These are phyloP conservation scores for Solanum arcanum DNA, from an alignment of 257 asterid species.

Conservation along the genomic window DNA sequence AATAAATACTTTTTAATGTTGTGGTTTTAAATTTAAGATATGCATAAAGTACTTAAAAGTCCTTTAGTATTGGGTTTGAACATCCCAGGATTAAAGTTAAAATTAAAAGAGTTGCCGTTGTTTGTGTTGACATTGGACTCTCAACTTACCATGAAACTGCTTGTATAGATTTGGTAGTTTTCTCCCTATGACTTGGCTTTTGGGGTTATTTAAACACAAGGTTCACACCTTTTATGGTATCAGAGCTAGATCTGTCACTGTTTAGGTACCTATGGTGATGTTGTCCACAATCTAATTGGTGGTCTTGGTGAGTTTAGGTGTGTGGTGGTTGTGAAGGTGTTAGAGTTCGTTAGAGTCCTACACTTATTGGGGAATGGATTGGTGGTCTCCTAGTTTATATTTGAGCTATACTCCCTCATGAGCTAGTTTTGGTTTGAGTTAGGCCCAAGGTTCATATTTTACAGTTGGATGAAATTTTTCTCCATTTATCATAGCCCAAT, in stretches of 20 bases:
- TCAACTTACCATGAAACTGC: not conserved
- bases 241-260: not conserved
- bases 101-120: not conserved
- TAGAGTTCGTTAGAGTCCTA: not conserved
- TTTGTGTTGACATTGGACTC: not conserved
- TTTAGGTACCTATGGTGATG: not conserved
- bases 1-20: not conserved
- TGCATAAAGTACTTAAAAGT: not conserved
- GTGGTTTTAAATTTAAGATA: not conserved
- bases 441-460: not conserved
- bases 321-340: not conserved
- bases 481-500: not conserved
- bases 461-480: not conserved
- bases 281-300: not conserved
- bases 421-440: not conserved
- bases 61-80: not conserved
- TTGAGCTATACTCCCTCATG: not conserved
- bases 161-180: not conserved
- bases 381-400: not conserved
- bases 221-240: not conserved
- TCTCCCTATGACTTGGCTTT: not conserved
- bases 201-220: not conserved
- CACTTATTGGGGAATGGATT: not conserved
- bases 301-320: not conserved
- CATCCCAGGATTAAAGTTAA: not conserved